Percentiles rank a stretch among this genome's conserved stretches.
Evolutionary conservation across 2,329 filamentous ascomycete species (phyloP).

Genomic region (Aspergillus ruber): DNA sequence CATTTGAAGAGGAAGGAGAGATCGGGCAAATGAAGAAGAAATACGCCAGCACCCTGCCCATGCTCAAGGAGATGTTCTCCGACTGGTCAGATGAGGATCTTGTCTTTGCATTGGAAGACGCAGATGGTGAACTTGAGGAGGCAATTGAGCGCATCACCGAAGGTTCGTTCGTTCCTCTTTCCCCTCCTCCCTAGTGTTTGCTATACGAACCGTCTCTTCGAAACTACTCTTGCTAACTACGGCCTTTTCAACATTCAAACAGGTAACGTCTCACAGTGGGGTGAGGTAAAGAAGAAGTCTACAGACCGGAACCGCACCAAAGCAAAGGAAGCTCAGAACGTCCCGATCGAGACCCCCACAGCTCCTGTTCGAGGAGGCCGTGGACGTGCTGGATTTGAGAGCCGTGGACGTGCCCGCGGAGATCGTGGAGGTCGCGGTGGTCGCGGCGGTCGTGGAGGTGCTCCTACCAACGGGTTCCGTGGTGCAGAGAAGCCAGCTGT

Average conservation of each 20-base stretch:
- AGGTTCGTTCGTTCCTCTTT: conserved; percentile 26
- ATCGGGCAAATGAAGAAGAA: conserved; percentile 87
- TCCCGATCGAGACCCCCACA: conserved; percentile 28
- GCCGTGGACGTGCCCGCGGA: conserved; percentile 41
- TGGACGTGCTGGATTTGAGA: conserved; percentile 42
- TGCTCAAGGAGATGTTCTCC: conserved; percentile 87
- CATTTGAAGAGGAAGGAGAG: conserved; percentile 77
- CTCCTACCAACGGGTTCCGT: conserved; percentile 39
- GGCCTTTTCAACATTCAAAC: background rate
- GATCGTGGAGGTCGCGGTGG: conserved; percentile 44
- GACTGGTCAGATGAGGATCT: conserved; percentile 95
- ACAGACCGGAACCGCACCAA: conserved; percentile 42
- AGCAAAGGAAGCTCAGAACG: conserved; percentile 37
- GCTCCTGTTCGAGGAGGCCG: conserved; percentile 35
- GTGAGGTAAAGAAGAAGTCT: conserved; percentile 48
- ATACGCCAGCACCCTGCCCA: conserved; percentile 69
- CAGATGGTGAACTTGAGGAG: conserved; percentile 42
- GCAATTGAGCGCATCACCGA: conserved; percentile 48
- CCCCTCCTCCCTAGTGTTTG: background rate
- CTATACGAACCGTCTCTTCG: background rate
- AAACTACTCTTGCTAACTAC: background rate
- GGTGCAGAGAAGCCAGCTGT: conserved; percentile 22
- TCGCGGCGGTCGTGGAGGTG: conserved; percentile 36
- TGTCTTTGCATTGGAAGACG: conserved; percentile 83
- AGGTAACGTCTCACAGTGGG: conserved; percentile 49